Evolutionary conservation across 2,329 filamentous ascomycete genomes (phyloP), one percentile per base, ranked within the genome.

Genomic region (Apiospora malaysiana): DNA sequence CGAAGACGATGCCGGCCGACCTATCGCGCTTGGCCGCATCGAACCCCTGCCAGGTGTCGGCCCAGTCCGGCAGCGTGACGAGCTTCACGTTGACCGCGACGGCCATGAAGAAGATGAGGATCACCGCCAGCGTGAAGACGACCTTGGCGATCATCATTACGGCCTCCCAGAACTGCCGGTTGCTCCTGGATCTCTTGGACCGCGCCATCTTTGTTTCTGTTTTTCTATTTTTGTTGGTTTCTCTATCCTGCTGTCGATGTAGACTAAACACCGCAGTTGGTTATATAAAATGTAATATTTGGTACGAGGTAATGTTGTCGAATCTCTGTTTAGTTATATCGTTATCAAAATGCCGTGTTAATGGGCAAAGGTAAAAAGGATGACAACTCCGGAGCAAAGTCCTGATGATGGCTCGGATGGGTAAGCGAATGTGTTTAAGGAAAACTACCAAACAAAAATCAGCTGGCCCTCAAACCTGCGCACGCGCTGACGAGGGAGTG

Each of bases 61-160:
- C 46, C 67, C 67, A 68, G 18, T 5, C 8, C 27, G 67, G 67
- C 46, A 68, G 23, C 5, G 2, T 49, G 67, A 56, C 40, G n/a
- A 12, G n/a, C 12, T 18, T 32, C 42, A 27, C 25, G 16, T 16
- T 45, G 12, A 14, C 46, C 21, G 37, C n/a, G 46, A 68, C 43
- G 32, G 46, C 46, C 46, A 68, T 12, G 25, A n/a, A 32, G 46
- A 68, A 68, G 67, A 68, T 23, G 67, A 25, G 45, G 32, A 68
- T 23, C 27, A 68, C 67, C 10, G 51, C 9, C 4, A 42, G n/a
- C 32, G 67, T 37, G 9, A 68, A 21, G 32, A 12, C 4, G 3
- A 16, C 7, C 27, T 68, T 47, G 32, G 9, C 65, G 8, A 45
- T 16, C 56, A 63, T 63, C 8, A 40, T 4, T 32, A 40, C 1